Conservation (phyloP, 1,139 yeast genomes). For the Eremothecium coryli region DNA sequence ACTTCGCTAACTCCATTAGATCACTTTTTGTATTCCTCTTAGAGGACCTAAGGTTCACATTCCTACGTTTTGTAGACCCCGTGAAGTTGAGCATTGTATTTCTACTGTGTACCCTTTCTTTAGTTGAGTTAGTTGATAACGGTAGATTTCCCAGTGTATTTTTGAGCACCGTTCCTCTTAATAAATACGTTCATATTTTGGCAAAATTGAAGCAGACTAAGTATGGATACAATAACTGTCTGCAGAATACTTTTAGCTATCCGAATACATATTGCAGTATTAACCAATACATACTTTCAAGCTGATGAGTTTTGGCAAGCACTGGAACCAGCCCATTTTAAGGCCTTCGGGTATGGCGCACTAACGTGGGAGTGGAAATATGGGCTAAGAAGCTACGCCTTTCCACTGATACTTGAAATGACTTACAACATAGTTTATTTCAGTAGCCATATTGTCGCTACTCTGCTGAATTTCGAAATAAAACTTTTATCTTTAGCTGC, state of each 20-base stretch:
- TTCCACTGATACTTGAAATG: constrained; percentile 57
- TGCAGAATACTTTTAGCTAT: too few species aligned
- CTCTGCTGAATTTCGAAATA: constrained; percentile 6
- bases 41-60: constrained; percentile 66
- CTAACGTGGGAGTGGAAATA: constrained; percentile 92
- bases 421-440: constrained; percentile 16
- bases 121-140: too few species aligned
- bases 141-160: too few species aligned
- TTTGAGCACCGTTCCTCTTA: too few species aligned
- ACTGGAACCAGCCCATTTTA: constrained; percentile 79
- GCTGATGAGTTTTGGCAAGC: constrained; percentile 95
- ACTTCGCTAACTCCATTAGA: constrained; percentile 51
- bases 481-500: constrained; percentile 8
- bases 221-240: too few species aligned
- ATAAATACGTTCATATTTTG: too few species aligned
- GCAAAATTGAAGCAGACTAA: too few species aligned
- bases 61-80: constrained; percentile 54
- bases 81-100: constrained; percentile 44
- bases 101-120: background rate
- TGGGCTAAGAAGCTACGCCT: constrained; percentile 66
- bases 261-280: constrained; percentile 44
- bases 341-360: constrained; percentile 72
- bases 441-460: background rate
- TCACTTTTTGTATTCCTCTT: constrained; percentile 24
- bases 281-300: constrained; percentile 72